Conservation (phyloP, 2,329 filamentous ascomycete genomes). For the Xylaria sp. region DNA sequence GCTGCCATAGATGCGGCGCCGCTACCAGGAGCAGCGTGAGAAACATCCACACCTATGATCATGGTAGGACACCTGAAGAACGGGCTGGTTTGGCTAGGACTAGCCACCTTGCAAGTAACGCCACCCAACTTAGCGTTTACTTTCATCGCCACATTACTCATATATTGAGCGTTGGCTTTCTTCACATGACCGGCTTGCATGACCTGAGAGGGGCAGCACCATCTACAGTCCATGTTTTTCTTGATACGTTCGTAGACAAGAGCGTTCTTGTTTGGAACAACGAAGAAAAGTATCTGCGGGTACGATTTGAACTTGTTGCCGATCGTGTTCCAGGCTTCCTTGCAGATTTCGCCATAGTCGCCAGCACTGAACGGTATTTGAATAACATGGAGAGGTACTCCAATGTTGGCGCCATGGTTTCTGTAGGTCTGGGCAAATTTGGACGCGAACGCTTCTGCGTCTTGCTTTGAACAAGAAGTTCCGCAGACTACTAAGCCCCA, state of each 20-base stretch:
- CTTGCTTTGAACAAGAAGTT: conserved; percentile 63
- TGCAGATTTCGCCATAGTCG: conserved; percentile 64
- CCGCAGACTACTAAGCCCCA: conserved; percentile 82
- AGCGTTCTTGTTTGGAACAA: conserved; percentile 77
- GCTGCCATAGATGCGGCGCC: conserved; percentile 81
- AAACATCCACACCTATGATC: conserved; percentile 92
- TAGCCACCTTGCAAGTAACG: conserved; percentile 66
- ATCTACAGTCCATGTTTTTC: conserved; percentile 87
- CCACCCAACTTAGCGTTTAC: conserved; percentile 96
- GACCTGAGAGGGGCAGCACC: conserved; percentile 85
- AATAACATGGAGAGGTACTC: conserved; percentile 51
- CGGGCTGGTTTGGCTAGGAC: conserved; percentile 50
- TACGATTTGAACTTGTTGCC: conserved; percentile 63
- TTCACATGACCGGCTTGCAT: conserved; percentile 76
- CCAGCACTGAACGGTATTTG: conserved; percentile 52
- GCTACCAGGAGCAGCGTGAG: conserved; percentile 79
- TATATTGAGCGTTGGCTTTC: conserved; percentile 82
- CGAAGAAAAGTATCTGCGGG: conserved; percentile 83
- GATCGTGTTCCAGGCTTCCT: conserved; percentile 65
- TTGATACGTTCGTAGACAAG: conserved; percentile 86
- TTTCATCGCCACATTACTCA: conserved; percentile 96
- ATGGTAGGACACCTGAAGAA: conserved; percentile 72
- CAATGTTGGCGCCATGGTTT: conserved; percentile 61
- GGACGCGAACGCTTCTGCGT: conserved; percentile 66
- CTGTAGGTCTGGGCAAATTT: conserved; percentile 60